Percentiles rank a stretch among this genome's conserved stretches.
Evolutionary conservation across 176 grass and related monocot species (phyloP).

Genomic region (Guadua angustifolia): DNA sequence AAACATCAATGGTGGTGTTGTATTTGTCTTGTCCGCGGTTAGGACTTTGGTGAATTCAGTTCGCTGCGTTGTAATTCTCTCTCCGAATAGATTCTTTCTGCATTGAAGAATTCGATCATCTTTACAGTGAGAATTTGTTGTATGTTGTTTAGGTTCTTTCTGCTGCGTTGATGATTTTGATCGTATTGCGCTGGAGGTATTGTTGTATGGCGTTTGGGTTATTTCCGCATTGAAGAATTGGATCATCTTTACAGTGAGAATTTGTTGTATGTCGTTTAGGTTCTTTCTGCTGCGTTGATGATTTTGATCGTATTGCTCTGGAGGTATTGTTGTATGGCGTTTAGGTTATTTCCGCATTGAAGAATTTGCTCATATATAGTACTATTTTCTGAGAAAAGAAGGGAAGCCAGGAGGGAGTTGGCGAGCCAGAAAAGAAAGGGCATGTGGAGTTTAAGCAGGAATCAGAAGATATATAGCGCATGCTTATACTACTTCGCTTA

Average conservation of each 20-base stretch:
- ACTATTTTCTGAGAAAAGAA: too few species aligned
- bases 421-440: too few species aligned
- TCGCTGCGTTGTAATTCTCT: slow-evolving; percentile 44
- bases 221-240: too few species aligned
- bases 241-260: background rate
- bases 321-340: background rate
- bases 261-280: background rate
- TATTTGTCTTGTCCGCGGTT: background rate
- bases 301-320: background rate
- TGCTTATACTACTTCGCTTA: too few species aligned
- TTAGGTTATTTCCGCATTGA: background rate
- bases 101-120: background rate
- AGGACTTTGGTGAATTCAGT: slow-evolving; percentile 13
- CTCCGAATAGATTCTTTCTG: slow-evolving; percentile 26
- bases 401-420: too few species aligned
- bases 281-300: background rate
- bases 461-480: too few species aligned
- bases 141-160: background rate
- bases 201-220: background rate
- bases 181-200: background rate
- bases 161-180: background rate
- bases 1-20: slow-evolving; percentile 41
- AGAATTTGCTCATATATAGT: too few species aligned
- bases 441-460: too few species aligned
- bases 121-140: background rate